Evolutionary conservation across 208 protist genomes (phyloP), one percentile per base, ranked within the genome.

Genomic region (Phytomonas sp.): DNA sequence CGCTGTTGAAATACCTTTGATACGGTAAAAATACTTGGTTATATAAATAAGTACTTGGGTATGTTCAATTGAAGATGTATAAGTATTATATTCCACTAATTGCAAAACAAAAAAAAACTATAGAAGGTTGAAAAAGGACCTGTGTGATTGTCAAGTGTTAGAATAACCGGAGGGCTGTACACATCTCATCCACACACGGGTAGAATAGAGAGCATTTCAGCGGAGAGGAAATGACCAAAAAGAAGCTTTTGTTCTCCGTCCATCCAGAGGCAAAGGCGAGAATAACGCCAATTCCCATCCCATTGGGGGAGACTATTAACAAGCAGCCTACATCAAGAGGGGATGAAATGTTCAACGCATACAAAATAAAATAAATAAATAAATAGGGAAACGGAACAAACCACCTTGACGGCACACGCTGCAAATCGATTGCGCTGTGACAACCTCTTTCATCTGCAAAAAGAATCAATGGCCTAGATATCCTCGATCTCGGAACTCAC

Each of bases 401-500:
- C 40, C 23, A 63, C 9, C 17, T 31, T 34, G 60, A 11, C 20
- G 32, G 15, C 2, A 63, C 60, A 36, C 32, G 4, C 28, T 63
- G 60, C 60, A 63, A 3, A 63, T 30, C 30, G 60, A 5, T 63
- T 63, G 28, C 15, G 40, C 20, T 15, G 40, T 51, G 13, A 6
- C 13, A 51, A 51, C 4, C 13, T 51, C 4, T 51, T 51, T 51
- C 20, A 23, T 15, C 20, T 23, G 40, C 40, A 51, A 51, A 51
- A 51, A 23, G 13, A 51, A 51, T n/a, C 34, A 6, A 61, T 71
- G 15, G 68, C 68, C 15, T 60, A 74, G 20, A 60, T 70, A 29
- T 78, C 70, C 33, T 81, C 77, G n/a, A 81, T 81, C 29, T 81
- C 77, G 0, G 69, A 70, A 31, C 53, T 69, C 32, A 76, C 36